Evolutionary conservation across 306 rosid genomes (phyloP).

Genomic region (Cucumis sativus): DNA sequence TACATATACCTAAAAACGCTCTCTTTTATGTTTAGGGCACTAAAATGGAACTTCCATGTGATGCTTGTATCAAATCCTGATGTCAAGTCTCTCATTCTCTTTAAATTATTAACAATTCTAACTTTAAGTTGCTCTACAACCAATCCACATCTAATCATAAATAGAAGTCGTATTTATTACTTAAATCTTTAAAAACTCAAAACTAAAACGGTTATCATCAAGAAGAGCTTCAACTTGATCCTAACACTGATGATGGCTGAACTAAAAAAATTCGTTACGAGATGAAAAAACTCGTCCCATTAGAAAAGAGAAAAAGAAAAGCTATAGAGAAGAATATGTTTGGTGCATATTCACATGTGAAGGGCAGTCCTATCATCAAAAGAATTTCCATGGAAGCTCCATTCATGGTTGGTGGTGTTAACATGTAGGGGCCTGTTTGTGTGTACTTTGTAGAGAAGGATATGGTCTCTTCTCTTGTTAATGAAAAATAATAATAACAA

Average conservation of each 20-base stretch:
- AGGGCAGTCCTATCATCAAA: background rate
- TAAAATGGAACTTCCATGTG: too few relatives aligned
- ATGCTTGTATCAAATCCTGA: too few relatives aligned
- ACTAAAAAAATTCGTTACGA: background rate
- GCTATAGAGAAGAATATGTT: background rate
- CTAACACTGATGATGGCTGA: background rate
- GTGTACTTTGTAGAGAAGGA: constrained; percentile 4
- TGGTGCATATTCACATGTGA: constrained; percentile 1
- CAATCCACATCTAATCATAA: too few relatives aligned
- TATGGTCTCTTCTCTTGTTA: background rate
- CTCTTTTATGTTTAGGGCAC: too few relatives aligned
- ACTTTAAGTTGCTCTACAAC: too few relatives aligned
- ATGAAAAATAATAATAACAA: background rate
- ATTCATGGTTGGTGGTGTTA: background rate
- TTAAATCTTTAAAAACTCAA: too few relatives aligned
- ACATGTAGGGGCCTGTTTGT: constrained; percentile 17
- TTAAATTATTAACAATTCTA: too few relatives aligned
- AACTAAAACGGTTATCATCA: too few relatives aligned
- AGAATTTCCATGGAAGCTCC: background rate
- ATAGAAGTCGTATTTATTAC: too few relatives aligned
- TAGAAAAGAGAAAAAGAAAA: background rate
- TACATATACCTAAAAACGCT: too few relatives aligned
- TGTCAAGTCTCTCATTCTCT: too few relatives aligned
- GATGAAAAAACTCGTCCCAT: too few relatives aligned
- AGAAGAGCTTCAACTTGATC: background rate